Evolutionary conservation across 805 yeast genomes (phyloP), one percentile per base, ranked within the genome.

Genomic region (Candida nonsorbophila): DNA sequence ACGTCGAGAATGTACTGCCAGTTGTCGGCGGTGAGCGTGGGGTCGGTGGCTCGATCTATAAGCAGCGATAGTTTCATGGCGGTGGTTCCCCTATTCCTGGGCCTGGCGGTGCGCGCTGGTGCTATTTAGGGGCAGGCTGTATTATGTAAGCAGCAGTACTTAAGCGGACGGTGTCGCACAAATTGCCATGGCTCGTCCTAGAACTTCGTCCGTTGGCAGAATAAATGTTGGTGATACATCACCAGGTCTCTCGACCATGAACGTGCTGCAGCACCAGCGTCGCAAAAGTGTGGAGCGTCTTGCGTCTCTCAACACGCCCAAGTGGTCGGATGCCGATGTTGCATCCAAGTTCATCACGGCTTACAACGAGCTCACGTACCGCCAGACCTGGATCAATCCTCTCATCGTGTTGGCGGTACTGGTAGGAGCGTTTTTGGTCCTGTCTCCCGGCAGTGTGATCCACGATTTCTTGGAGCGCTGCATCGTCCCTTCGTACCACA

Each of bases 381-480:
- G 79, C 36, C 72, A 73, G 41, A 75, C 90, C 7, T 86, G 96
- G 95, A 49, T 84, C 19, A 61, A 73, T 7, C 88, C 92, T 0
- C 48, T 76, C 21, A 17, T 79, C 3, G 53, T 79, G 4, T 41
- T 83, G 38, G 22, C 61, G 0, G 36, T 49, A 2, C 53, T 71
- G 2, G 58, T 64, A 30, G 45, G 47, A 3, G 52, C 71, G 3
- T 84, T 69, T 51, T 58, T 72, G 27, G 45, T 73, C 14, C 74
- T 84, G 2, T 76, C 75, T 13, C 74, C 81, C 42, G 67, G 65
- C 32, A 67, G 84, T 0, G 60, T 62, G 21, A 49, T 76, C 13
- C 85, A 84, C 51, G 72, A 75, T 3, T 28, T 42, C 13, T 57
- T 86, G 34, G 77, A 73, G 45, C 67, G 65, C 53, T 77, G 84